Percentiles rank a stretch among this genome's conserved stretches.
These are phyloP conservation scores for Aspergillus flavus DNA, from an alignment of 2,329 filamentous ascomycete genomes.

Conservation along the genomic window DNA sequence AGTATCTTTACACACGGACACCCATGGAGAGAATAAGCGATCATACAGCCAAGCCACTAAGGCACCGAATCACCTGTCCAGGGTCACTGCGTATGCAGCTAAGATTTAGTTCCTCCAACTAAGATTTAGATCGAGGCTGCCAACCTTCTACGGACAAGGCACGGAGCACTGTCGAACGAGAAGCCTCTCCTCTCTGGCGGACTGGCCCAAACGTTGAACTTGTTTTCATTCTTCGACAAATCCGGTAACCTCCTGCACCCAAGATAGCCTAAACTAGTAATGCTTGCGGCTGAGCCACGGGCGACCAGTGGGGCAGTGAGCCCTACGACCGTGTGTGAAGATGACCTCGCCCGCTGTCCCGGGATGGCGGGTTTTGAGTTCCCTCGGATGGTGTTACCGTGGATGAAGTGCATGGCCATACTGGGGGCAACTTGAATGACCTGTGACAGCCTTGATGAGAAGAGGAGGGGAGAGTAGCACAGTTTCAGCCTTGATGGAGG, in stretches of 20 bases:
- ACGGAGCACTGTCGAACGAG: not conserved
- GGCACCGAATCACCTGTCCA: not conserved
- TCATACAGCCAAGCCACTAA: slow-evolving; percentile 3
- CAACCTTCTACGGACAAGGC: slow-evolving; percentile 1
- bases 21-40: slow-evolving; percentile 3
- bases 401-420: not conserved
- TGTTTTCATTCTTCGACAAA: not conserved
- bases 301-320: slow-evolving; percentile 1
- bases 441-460: not conserved
- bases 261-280: not conserved
- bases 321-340: slow-evolving; percentile 10
- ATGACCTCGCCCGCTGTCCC: slow-evolving; percentile 4
- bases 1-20: not conserved
- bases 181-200: not conserved
- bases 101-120: slow-evolving; percentile 4
- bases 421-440: not conserved
- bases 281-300: slow-evolving; percentile 7
- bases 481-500: slow-evolving; percentile 11
- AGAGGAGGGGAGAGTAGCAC: slow-evolving; percentile 2
- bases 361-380: not conserved
- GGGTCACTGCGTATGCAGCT: slow-evolving; percentile 1
- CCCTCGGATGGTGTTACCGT: slow-evolving; percentile 1
- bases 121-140: slow-evolving; percentile 9
- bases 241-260: not conserved
- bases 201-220: not conserved